phyloP scores from a whole-genome alignment of 2,329 filamentous ascomycete genomes.

The Fonsecaea erecta region DNA sequence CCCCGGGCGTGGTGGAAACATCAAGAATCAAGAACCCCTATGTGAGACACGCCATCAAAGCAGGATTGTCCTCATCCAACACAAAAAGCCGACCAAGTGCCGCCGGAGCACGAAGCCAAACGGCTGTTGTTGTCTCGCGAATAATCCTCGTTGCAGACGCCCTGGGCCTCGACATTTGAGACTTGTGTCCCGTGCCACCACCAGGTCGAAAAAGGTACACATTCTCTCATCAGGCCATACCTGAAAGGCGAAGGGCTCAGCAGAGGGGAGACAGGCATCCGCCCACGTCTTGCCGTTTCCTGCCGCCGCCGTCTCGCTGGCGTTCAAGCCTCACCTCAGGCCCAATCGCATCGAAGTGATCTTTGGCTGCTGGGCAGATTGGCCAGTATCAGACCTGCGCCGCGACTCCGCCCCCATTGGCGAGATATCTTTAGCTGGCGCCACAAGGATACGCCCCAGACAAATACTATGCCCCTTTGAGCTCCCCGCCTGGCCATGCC shows the following conservation, averaged over 20 bases:
- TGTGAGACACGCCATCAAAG: constrained; percentile 27
- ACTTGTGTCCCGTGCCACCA: constrained; percentile 23
- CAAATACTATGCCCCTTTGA: constrained; percentile 27
- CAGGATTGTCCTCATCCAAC: constrained; percentile 1
- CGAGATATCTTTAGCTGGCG: constrained; percentile 35
- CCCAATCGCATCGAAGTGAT: constrained; percentile 24
- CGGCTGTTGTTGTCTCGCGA: constrained; percentile 1
- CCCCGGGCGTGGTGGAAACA: constrained; percentile 18
- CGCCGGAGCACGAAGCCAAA: constrained; percentile 6
- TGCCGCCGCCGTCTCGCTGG: constrained; percentile 10
- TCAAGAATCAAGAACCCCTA: constrained; percentile 26
- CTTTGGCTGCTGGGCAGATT: constrained; percentile 19
- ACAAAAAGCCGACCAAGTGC: constrained; percentile 3
- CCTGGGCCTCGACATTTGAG: constrained; percentile 3
- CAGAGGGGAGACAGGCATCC: constrained; percentile 1
- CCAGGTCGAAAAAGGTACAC: background rate
- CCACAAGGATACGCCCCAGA: constrained; percentile 23
- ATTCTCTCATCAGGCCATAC: constrained; percentile 2
- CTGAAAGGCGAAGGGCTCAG: constrained; percentile 17
- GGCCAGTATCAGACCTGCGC: constrained; percentile 32
- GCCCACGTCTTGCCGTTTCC: background rate
- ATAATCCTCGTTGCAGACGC: constrained; percentile 10
- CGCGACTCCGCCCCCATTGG: constrained; percentile 33
- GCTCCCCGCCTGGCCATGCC: constrained; percentile 21
- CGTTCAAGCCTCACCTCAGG: constrained; percentile 14